Conservation (phyloP, 2,329 filamentous ascomycete genomes). For the Aspergillus thermomutatus region DNA sequence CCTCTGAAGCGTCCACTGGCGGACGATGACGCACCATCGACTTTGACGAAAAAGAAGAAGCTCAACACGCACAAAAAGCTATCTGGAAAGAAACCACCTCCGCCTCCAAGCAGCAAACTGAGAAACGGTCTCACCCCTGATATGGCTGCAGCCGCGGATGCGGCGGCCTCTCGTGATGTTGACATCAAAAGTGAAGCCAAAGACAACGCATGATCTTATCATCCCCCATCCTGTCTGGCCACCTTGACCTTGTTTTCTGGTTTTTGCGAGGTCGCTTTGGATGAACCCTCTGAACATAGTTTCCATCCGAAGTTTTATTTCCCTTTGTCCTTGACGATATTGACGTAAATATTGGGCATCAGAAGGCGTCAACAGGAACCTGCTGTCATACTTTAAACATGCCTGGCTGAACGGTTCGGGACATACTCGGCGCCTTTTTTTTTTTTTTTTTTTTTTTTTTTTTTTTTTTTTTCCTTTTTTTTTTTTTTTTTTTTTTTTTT, state of each 20-base stretch:
- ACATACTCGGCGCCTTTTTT: slow-evolving; percentile 18
- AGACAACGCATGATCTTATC: slow-evolving; percentile 17
- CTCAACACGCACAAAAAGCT: slow-evolving; percentile 36
- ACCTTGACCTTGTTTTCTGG: background rate
- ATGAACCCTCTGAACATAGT: slow-evolving; percentile 17
- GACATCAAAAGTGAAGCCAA: slow-evolving; percentile 36
- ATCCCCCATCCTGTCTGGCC: background rate
- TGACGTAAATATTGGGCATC: slow-evolving; percentile 28
- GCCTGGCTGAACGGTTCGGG: slow-evolving; percentile 16
- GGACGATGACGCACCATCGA: slow-evolving; percentile 43
- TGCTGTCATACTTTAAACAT: slow-evolving; percentile 14
- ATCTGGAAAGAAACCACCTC: slow-evolving; percentile 35
- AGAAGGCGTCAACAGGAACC: slow-evolving; percentile 22
- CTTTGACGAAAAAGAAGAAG: slow-evolving; percentile 51
- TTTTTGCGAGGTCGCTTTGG: slow-evolving; percentile 10
- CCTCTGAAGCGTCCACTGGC: slow-evolving; percentile 35
- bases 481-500: slow-evolving; percentile 11
- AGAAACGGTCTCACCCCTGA: slow-evolving; percentile 41
- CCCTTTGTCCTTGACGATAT: slow-evolving; percentile 17
- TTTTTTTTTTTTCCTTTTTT: slow-evolving; percentile 14
- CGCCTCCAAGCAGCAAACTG: slow-evolving; percentile 34
- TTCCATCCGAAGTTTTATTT: slow-evolving; percentile 10
- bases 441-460: slow-evolving; percentile 11
- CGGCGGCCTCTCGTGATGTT: slow-evolving; percentile 21
- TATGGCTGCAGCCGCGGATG: slow-evolving; percentile 27